A percentile compares a stretch with the other conserved stretches of the same genome.
Conservation (phyloP, 2,329 filamentous ascomycete genomes). For the Colletotrichum sp. region DNA sequence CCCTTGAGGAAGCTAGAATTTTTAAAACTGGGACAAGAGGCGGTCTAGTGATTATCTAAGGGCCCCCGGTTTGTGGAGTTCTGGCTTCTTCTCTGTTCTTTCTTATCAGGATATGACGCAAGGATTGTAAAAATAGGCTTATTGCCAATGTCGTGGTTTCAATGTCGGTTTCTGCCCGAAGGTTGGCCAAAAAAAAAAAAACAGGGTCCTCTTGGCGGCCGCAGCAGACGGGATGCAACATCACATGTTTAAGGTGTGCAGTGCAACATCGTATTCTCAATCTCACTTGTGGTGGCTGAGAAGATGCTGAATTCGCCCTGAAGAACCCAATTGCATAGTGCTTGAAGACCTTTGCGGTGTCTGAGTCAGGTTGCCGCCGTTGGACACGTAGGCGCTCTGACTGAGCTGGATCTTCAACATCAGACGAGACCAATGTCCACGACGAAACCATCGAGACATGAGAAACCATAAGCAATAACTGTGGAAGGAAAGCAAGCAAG, state of each 20-base stretch:
- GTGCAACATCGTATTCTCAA: not conserved
- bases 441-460: not conserved
- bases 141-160: not conserved
- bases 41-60: not conserved
- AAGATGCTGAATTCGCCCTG: not conserved
- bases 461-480: accelerated
- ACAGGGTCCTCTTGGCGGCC: not conserved
- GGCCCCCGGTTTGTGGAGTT: not conserved
- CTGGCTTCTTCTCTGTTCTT: not conserved
- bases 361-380: not conserved
- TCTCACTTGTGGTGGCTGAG: not conserved
- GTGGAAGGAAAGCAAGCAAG: not conserved
- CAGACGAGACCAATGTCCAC: not conserved
- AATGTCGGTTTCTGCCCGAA: not conserved
- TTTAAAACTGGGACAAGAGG: not conserved
- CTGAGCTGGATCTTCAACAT: not conserved
- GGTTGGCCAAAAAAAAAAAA: not conserved
- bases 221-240: not conserved
- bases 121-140: not conserved
- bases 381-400: not conserved
- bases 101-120: not conserved
- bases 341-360: not conserved
- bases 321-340: not conserved
- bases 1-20: not conserved
- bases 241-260: not conserved